Conservation (phyloP, 345 rosid species). For the Dimocarpus longan region DNA sequence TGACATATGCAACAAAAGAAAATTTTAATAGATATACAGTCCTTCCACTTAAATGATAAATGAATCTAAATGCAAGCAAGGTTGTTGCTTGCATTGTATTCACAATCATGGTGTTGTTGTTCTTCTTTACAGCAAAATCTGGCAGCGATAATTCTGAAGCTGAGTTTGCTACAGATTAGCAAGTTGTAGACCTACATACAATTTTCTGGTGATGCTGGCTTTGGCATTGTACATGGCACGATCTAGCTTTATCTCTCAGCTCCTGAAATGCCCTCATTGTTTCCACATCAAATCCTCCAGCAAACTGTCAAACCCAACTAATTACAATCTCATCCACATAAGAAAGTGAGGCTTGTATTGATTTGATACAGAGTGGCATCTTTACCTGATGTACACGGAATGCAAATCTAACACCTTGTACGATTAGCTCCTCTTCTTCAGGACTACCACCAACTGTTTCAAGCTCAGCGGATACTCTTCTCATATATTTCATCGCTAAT, state of each 20-base stretch:
- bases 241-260: conserved; percentile 87
- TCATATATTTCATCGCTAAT: conserved; percentile 95
- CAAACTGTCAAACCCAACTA: conserved; percentile 52
- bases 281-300: conserved; percentile 94
- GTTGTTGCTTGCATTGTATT: conserved; percentile 20
- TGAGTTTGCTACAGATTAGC: conserved; percentile 70
- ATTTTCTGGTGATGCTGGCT: conserved; percentile 70
- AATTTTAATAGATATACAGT: not conserved
- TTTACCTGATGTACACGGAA: conserved; percentile 98
- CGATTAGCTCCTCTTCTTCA: conserved; percentile 94
- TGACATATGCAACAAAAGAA: not conserved
- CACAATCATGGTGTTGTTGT: conserved; percentile 20
- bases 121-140: conserved; percentile 32
- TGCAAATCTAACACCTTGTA: conserved; percentile 92
- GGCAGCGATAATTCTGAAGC: conserved; percentile 44
- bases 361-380: not conserved
- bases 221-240: conserved; percentile 73
- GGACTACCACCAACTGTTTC: conserved; percentile 64
- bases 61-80: conserved; percentile 9
- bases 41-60: conserved; percentile 4
- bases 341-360: not conserved
- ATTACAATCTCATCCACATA: not conserved
- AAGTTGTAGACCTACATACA: conserved; percentile 57
- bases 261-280: conserved; percentile 97
- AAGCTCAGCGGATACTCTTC: conserved; percentile 87